phyloP scores from a whole-genome alignment of 1,284 basidiomycete species.

The Naganishia sp. region DNA sequence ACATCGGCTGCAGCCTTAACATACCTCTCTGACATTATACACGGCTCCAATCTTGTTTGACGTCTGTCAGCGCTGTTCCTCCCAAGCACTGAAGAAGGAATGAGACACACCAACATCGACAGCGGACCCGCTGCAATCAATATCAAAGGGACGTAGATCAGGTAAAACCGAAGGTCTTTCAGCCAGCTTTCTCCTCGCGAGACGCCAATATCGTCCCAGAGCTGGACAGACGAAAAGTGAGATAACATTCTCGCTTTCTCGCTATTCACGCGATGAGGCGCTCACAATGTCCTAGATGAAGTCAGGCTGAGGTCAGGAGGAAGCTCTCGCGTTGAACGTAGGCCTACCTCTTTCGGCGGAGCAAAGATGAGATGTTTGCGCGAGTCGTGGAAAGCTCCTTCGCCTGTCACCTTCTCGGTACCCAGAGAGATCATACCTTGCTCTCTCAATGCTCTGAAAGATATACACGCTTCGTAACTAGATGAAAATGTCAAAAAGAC shows the following conservation, averaged over 20 bases:
- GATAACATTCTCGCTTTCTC: too few relatives aligned
- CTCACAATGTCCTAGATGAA: constrained; percentile 9
- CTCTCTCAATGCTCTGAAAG: background rate
- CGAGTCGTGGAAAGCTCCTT: background rate
- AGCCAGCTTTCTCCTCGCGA: too few relatives aligned
- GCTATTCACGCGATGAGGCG: too few relatives aligned
- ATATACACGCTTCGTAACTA: constrained; percentile 2
- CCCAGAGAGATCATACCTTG: background rate
- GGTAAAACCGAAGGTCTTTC: constrained; percentile 5
- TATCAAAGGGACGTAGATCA: background rate
- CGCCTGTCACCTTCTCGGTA: background rate
- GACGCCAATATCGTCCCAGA: constrained; percentile 6
- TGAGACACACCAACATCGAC: background rate
- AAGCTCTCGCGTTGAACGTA: background rate
- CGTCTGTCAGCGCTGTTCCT: too few relatives aligned
- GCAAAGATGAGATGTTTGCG: constrained; percentile 7
- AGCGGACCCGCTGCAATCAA: background rate
- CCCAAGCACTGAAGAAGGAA: too few relatives aligned
- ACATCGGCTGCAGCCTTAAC: background rate
- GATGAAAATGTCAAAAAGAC: constrained; percentile 18
- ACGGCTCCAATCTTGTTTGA: constrained; percentile 3
- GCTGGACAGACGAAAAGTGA: background rate
- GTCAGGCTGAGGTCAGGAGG: too few relatives aligned
- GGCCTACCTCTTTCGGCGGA: constrained; percentile 4
- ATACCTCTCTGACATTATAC: constrained; percentile 5